phyloP scores from a whole-genome alignment of 441 rosid genomes.

The Mallotus repandus region DNA sequence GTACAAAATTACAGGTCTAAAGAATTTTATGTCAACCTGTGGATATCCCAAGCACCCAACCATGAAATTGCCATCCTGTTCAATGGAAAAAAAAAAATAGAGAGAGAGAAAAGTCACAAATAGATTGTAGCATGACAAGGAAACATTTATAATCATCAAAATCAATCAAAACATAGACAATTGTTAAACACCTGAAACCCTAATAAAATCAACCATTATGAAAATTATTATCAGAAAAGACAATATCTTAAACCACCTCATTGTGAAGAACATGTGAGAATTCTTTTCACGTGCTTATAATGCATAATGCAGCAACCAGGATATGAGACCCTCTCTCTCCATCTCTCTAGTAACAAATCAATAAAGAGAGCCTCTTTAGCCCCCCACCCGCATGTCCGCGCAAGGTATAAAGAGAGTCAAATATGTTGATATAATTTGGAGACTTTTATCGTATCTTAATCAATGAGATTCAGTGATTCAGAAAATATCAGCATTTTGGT shows the following conservation, averaged over 20 bases:
- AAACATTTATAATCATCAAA: background rate
- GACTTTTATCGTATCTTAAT: background rate
- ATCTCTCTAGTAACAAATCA: background rate
- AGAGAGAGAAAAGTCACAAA: background rate
- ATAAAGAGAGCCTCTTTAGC: too few relatives aligned
- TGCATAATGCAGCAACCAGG: background rate
- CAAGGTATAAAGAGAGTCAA: too few relatives aligned
- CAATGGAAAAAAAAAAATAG: conserved; percentile 6
- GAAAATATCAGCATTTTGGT: background rate
- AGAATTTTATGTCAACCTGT: conserved; percentile 48
- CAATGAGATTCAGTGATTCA: background rate
- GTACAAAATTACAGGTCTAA: conserved; percentile 2
- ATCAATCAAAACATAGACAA: background rate
- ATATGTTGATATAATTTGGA: background rate
- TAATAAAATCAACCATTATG: background rate
- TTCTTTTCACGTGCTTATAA: background rate
- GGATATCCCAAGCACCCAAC: conserved; percentile 94
- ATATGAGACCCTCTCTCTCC: background rate
- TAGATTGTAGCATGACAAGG: background rate
- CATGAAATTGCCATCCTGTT: conserved; percentile 92
- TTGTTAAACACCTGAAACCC: background rate
- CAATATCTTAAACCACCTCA: too few relatives aligned
- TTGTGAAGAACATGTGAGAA: too few relatives aligned
- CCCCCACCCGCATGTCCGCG: too few relatives aligned
- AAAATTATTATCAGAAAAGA: too few relatives aligned